A percentile compares a stretch with the other conserved stretches of the same genome.
Evolutionary conservation across 164 flowering plant genomes (phyloP).

Genomic region (Liriodendron chinense): DNA sequence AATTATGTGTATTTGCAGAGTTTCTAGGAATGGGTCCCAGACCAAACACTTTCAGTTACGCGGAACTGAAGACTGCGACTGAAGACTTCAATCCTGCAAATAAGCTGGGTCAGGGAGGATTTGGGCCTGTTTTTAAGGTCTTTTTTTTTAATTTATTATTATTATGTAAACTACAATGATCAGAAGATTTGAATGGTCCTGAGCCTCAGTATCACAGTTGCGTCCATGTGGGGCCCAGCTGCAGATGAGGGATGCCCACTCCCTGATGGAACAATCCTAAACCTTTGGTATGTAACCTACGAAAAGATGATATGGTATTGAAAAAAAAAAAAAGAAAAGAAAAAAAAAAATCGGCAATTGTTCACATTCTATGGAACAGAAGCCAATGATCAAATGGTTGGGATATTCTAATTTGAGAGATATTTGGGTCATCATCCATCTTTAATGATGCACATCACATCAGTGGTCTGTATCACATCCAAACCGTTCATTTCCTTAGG

Average conservation of each 20-base stretch:
- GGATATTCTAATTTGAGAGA: too few species aligned
- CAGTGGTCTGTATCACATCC: neutral
- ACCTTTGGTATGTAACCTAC: neutral
- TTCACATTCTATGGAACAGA: too few species aligned
- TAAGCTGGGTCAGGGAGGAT: conserved; percentile 91
- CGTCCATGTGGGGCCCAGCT: neutral
- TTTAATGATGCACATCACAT: too few species aligned
- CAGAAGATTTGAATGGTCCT: too few species aligned
- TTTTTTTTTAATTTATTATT: neutral
- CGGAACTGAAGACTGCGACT: conserved; percentile 70
- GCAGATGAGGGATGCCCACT: neutral
- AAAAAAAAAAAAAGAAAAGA: too few species aligned
- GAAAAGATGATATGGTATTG: too few species aligned
- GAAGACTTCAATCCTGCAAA: conserved; percentile 56
- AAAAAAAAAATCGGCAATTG: too few species aligned
- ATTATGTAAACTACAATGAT: neutral
- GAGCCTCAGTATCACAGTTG: too few species aligned
- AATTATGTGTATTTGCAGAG: conserved; percentile 37
- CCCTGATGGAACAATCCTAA: neutral
- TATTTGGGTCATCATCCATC: too few species aligned
- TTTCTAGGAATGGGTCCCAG: conserved; percentile 53
- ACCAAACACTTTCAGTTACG: conserved; percentile 64
- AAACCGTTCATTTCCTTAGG: neutral
- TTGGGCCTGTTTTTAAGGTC: conserved; percentile 87
- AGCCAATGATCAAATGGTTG: too few species aligned